These are phyloP conservation scores for Kentomonas sorsogonicus DNA, from an alignment of 208 protist species.

Conservation along the genomic window DNA sequence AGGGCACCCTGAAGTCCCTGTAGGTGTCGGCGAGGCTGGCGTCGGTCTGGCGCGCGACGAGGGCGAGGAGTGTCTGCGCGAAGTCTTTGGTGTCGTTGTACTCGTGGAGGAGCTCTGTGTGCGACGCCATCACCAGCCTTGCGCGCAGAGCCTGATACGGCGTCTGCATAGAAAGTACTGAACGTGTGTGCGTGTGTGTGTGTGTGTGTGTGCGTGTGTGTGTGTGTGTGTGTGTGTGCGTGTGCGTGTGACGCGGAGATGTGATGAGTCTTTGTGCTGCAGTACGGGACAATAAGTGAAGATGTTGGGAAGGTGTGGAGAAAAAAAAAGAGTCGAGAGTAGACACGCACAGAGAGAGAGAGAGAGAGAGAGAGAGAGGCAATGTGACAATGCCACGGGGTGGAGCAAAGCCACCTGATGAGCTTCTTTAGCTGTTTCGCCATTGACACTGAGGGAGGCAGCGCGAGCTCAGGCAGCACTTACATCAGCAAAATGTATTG, in stretches of 20 bases:
- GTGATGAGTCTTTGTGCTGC: too few species aligned
- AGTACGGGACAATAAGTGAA: too few species aligned
- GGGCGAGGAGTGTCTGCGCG: constrained; percentile 20
- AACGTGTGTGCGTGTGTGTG: constrained; percentile 8
- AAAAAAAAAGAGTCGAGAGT: too few species aligned
- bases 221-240: neutral
- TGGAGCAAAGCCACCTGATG: neutral
- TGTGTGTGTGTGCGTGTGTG: constrained; percentile 11
- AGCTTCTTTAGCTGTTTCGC: too few species aligned
- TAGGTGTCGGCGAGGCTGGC: constrained; percentile 29
- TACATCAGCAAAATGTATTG: too few species aligned
- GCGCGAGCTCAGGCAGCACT: too few species aligned
- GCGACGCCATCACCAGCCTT: constrained; percentile 8
- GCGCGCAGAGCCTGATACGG: neutral
- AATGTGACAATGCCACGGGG: neutral
- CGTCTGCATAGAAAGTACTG: neutral
- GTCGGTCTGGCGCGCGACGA: constrained; percentile 19
- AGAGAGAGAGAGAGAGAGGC: neutral
- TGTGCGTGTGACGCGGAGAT: too few species aligned
- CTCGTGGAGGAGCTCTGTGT: constrained; percentile 21
- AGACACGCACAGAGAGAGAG: neutral
- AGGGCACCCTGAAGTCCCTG: constrained; percentile 17
- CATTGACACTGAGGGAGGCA: too few species aligned
- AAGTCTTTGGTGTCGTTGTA: constrained; percentile 40
- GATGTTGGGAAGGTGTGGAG: too few species aligned